phyloP scores from a whole-genome alignment of 495 filamentous ascomycete species.

The Tuber umbilicatum region DNA sequence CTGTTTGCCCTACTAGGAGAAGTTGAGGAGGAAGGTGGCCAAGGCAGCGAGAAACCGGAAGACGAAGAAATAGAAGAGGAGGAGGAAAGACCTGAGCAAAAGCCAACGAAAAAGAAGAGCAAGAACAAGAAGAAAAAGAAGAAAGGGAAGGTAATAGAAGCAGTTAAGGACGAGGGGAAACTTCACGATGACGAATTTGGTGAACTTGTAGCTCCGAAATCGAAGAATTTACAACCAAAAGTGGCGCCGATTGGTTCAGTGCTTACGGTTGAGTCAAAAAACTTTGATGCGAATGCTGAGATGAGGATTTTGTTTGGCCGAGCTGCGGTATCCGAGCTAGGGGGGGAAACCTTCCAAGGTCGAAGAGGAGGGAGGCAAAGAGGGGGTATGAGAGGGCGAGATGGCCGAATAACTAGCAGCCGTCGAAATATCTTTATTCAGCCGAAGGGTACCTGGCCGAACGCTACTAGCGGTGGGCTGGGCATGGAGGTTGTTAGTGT shows the following conservation, averaged over 20 bases:
- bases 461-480: slow-evolving; percentile 69
- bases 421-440: slow-evolving; percentile 78
- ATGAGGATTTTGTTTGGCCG: slow-evolving; percentile 90
- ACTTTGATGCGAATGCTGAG: slow-evolving; percentile 82
- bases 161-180: slow-evolving; percentile 42
- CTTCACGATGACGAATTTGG: slow-evolving; percentile 77
- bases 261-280: slow-evolving; percentile 67
- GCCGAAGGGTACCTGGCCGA: slow-evolving; percentile 87
- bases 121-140: slow-evolving; percentile 58
- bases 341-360: slow-evolving; percentile 46
- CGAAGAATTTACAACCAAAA: slow-evolving; percentile 39
- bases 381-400: slow-evolving; percentile 44
- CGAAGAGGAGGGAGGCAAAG: slow-evolving; percentile 51
- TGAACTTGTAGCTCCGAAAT: slow-evolving; percentile 50
- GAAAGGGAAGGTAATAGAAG: slow-evolving; percentile 52
- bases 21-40: slow-evolving; percentile 35
- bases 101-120: slow-evolving; percentile 44
- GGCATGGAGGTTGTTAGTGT: slow-evolving; percentile 64
- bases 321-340: slow-evolving; percentile 61
- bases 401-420: slow-evolving; percentile 62
- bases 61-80: slow-evolving; percentile 44
- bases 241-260: slow-evolving; percentile 48
- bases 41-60: slow-evolving; percentile 48
- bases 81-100: slow-evolving; percentile 49
- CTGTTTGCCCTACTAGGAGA: slow-evolving; percentile 44